Evolutionary conservation across 2,329 filamentous ascomycete genomes (phyloP).

Genomic region (Cordyceps javanica): DNA sequence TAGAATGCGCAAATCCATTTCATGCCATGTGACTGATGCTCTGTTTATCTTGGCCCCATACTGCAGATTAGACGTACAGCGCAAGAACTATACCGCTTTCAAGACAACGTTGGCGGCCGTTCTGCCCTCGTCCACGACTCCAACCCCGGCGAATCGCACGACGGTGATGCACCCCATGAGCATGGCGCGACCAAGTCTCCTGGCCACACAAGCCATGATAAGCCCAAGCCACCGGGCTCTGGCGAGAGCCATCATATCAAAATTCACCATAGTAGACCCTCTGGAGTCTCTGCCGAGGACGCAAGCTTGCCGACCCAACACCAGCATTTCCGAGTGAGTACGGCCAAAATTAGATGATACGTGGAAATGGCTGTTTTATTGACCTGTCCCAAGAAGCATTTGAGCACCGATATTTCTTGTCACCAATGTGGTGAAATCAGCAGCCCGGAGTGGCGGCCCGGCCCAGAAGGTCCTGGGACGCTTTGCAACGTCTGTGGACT

Average conservation of each 20-base stretch:
- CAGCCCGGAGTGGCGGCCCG: slow-evolving; percentile 13
- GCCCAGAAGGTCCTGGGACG: slow-evolving; percentile 11
- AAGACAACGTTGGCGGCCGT: slow-evolving; percentile 6
- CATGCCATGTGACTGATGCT: background rate
- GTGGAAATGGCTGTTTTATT: background rate
- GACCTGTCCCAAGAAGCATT: background rate
- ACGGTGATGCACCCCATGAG: background rate
- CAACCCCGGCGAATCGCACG: background rate
- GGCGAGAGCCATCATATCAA: background rate
- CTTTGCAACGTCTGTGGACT: slow-evolving; percentile 15
- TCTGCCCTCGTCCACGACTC: slow-evolving; percentile 6
- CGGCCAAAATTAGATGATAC: background rate
- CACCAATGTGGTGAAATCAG: slow-evolving; percentile 7
- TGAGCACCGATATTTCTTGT: slow-evolving; percentile 9
- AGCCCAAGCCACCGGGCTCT: background rate
- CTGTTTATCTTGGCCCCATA: background rate
- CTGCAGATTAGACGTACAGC: slow-evolving; percentile 9
- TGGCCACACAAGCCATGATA: background rate
- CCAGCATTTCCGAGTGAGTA: background rate
- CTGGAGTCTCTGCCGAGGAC: background rate
- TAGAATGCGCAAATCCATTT: background rate
- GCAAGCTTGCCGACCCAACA: background rate
- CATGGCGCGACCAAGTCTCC: background rate
- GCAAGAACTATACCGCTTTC: slow-evolving; percentile 8
- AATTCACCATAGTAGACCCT: background rate